Evolutionary conservation across 2,329 filamentous ascomycete species (phyloP).

Genomic region (Diplodia corticola): DNA sequence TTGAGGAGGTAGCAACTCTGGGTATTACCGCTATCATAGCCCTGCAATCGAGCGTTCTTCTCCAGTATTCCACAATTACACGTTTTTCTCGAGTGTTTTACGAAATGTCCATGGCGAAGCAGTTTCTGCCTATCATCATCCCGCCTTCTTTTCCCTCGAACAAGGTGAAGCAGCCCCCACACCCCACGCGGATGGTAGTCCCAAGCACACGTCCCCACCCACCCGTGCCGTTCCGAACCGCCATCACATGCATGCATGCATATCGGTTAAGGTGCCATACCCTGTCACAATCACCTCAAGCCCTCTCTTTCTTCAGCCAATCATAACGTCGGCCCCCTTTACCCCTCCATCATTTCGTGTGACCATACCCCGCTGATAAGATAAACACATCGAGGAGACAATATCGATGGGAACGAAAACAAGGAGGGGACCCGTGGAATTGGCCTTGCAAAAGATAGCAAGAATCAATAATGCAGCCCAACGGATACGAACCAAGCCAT

Average conservation of each 20-base stretch:
- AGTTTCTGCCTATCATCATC: not conserved
- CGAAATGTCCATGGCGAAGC: not conserved
- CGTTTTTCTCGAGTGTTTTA: not conserved
- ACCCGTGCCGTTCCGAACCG: slow-evolving; percentile 12
- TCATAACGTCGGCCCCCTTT: not conserved
- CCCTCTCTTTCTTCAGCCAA: not conserved
- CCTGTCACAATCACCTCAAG: not conserved
- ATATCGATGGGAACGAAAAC: not conserved
- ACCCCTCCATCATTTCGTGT: not conserved
- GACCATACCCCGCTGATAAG: not conserved
- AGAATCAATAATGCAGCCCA: not conserved
- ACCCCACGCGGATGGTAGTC: not conserved
- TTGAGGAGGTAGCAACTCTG: no score
- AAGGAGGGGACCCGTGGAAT: not conserved
- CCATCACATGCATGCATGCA: slow-evolving; percentile 14
- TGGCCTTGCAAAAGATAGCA: not conserved
- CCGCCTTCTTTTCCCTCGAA: not conserved
- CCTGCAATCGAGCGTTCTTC: no score
- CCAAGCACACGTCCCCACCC: not conserved
- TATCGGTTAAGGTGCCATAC: not conserved
- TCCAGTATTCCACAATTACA: no score
- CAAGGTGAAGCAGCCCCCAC: not conserved
- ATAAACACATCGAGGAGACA: not conserved
- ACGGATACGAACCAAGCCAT: not conserved
- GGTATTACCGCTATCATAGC: no score